These are phyloP conservation scores for Penicillium sp. DNA, from an alignment of 2,329 filamentous ascomycete genomes.

Conservation along the genomic window DNA sequence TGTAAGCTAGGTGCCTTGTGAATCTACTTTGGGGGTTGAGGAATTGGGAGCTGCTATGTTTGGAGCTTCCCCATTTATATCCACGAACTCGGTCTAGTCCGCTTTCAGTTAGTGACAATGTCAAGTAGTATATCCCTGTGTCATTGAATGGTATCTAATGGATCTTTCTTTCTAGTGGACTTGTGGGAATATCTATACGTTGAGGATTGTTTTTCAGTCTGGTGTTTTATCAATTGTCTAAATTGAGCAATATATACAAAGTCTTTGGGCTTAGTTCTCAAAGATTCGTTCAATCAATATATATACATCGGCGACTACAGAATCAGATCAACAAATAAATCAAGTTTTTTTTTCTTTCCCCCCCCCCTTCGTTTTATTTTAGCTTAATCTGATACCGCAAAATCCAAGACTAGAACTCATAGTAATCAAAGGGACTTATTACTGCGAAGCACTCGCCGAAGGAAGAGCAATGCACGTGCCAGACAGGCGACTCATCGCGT, in stretches of 20 bases:
- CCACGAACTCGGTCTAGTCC: background rate
- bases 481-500: background rate
- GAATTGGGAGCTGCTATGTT: background rate
- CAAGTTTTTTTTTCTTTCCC: background rate
- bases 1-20: background rate
- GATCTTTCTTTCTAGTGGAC: background rate
- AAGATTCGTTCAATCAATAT: background rate
- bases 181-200: background rate
- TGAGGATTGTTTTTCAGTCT: fast-evolving
- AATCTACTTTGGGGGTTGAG: background rate
- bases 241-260: background rate
- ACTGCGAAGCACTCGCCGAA: background rate
- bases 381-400: no score
- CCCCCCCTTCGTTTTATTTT: no score
- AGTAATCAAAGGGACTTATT: background rate
- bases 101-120: constrained; percentile 1
- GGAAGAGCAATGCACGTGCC: constrained; percentile 1
- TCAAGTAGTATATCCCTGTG: background rate
- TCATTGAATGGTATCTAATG: background rate
- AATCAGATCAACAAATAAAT: background rate
- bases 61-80: background rate
- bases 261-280: background rate
- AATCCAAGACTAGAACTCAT: background rate
- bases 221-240: background rate
- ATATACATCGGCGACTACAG: background rate